Percentiles rank a stretch among this genome's conserved stretches.
phyloP scores from a whole-genome alignment of 352 stramenopile species.

The Globisporangium polare region DNA sequence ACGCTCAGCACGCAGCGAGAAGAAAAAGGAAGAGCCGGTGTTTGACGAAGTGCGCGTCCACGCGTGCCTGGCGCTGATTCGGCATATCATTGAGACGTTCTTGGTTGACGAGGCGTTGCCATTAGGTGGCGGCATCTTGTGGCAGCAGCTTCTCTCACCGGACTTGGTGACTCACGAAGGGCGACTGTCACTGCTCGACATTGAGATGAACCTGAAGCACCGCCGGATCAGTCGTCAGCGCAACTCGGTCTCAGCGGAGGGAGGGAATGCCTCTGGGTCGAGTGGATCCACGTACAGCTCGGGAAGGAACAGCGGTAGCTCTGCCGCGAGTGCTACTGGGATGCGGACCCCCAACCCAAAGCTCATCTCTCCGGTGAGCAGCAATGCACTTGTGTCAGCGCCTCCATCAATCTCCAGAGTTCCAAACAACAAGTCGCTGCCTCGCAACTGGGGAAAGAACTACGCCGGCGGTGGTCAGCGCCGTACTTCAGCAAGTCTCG shows the following conservation, averaged over 20 bases:
- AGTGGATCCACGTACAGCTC: not conserved
- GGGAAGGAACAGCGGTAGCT: slow-evolving; percentile 10
- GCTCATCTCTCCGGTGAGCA: not conserved
- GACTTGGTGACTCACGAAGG: slow-evolving; percentile 36
- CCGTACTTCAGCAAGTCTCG: slow-evolving; percentile 21
- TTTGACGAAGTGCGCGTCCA: slow-evolving; percentile 61
- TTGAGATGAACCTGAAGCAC: slow-evolving; percentile 52
- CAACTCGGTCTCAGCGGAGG: slow-evolving; percentile 12
- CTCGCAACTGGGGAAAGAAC: slow-evolving; percentile 67
- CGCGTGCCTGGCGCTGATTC: slow-evolving; percentile 44
- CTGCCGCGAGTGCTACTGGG: not conserved
- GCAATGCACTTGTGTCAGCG: not conserved
- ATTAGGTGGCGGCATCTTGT: slow-evolving; percentile 9
- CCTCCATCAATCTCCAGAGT: slow-evolving; percentile 3
- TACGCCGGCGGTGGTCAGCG: slow-evolving; percentile 29
- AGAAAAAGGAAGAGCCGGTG: not conserved
- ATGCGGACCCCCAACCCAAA: slow-evolving; percentile 27
- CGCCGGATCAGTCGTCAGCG: slow-evolving; percentile 43
- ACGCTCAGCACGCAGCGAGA: not conserved
- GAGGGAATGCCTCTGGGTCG: not conserved
- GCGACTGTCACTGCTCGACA: slow-evolving; percentile 40
- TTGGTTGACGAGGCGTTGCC: slow-evolving; percentile 26
- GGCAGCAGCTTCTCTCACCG: slow-evolving; percentile 49
- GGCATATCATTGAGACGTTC: slow-evolving; percentile 58
- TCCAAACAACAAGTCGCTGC: slow-evolving; percentile 37